These are phyloP conservation scores for Glaciozyma martinii DNA, from an alignment of 768 basidiomycete species.

Conservation along the genomic window DNA sequence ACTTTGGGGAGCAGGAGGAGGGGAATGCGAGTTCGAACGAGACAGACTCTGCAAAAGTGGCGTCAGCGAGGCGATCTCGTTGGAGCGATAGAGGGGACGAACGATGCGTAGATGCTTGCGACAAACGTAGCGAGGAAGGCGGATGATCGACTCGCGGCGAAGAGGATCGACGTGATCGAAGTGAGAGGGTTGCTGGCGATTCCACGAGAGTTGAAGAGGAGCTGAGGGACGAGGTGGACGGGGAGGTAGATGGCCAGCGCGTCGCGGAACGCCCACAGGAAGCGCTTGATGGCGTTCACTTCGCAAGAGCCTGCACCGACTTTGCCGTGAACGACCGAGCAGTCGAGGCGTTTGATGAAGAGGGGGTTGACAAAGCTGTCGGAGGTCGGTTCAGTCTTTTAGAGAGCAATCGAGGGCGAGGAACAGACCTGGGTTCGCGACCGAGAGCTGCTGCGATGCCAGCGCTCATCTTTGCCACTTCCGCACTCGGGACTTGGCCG, in stretches of 20 bases:
- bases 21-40: slow-evolving; percentile 29
- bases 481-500: slow-evolving; percentile 14
- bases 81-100: neutral
- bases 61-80: neutral
- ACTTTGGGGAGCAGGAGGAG: neutral
- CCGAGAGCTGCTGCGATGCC: neutral
- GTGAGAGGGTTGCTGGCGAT: slow-evolving; percentile 3
- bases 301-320: slow-evolving; percentile 29
- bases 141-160: slow-evolving; percentile 27
- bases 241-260: slow-evolving; percentile 28
- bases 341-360: slow-evolving; percentile 20
- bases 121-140: slow-evolving; percentile 35
- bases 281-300: slow-evolving; percentile 21
- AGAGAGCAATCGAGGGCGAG: neutral
- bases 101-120: slow-evolving; percentile 25
- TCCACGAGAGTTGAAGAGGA: slow-evolving; percentile 26
- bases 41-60: slow-evolving; percentile 21
- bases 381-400: neutral
- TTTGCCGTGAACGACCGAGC: slow-evolving; percentile 26
- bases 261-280: slow-evolving; percentile 25
- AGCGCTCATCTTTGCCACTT: slow-evolving; percentile 10
- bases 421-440: slow-evolving; percentile 5
- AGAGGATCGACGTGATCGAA: slow-evolving; percentile 14
- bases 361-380: slow-evolving; percentile 14
- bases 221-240: slow-evolving; percentile 29